Conservation (phyloP, 2,329 filamentous ascomycete genomes). For the Colletotrichum tabaci region DNA sequence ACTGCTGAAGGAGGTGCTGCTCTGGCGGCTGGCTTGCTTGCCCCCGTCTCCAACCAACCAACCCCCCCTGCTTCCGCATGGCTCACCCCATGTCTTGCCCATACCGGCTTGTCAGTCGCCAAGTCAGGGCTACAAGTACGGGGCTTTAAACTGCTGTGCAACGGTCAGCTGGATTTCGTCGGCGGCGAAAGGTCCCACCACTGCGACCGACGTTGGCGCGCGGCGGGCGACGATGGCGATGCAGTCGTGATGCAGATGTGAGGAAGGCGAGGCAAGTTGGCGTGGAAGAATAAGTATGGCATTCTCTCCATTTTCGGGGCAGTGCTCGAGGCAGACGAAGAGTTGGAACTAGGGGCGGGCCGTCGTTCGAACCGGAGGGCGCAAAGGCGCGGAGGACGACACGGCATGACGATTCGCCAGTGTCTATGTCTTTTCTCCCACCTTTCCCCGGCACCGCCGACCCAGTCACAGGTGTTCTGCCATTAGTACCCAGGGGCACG, state of each 20-base stretch:
- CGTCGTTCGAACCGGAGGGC: constrained; percentile 9
- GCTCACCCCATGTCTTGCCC: constrained; percentile 36
- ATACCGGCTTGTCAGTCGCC: constrained; percentile 31
- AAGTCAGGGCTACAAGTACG: constrained; percentile 10
- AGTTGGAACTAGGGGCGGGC: constrained; percentile 14
- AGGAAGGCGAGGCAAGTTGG: constrained; percentile 12
- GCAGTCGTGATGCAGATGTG: constrained; percentile 11
- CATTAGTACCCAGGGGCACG: too few relatives aligned
- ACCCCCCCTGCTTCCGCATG: constrained; percentile 30
- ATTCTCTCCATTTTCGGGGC: neutral
- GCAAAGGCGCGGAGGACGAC: neutral
- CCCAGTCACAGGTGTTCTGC: too few relatives aligned
- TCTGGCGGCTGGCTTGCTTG: neutral
- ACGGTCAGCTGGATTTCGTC: constrained; percentile 27
- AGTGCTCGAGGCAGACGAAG: neutral
- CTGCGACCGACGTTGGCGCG: neutral
- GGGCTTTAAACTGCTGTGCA: constrained; percentile 27
- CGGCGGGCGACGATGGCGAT: constrained; percentile 17
- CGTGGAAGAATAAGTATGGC: constrained; percentile 11
- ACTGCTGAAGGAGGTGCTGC: neutral
- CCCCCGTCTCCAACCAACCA: constrained; percentile 3
- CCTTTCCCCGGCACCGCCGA: neutral
- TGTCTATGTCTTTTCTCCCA: constrained; percentile 6
- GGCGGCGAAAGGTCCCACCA: neutral
- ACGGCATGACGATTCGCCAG: neutral